Base-by-base conservation (phyloP, 2,329 filamentous ascomycete genomes). In the Geosmithia morbida region DNA sequence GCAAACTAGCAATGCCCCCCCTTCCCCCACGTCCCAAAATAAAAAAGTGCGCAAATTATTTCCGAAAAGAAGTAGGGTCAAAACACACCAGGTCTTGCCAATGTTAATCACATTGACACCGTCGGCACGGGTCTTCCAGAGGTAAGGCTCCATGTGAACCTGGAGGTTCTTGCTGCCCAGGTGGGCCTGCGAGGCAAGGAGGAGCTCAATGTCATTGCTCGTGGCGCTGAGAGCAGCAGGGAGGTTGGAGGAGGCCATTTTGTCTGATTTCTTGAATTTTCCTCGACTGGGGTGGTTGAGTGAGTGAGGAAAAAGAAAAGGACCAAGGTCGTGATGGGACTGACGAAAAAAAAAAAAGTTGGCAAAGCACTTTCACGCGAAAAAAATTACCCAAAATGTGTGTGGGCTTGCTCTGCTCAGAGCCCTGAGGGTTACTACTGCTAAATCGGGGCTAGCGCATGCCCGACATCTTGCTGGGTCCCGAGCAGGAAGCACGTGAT, bases 51-150 rank as follows among this genome's bases (percentile, higher is more conserved):
- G n/a, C n/a, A n/a, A n/a, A n/a, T n/a, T n/a, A n/a, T n/a, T n/a
- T n/a, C n/a, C n/a, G n/a, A n/a, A n/a, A n/a, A n/a, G n/a, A n/a
- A n/a, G n/a, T n/a, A n/a, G n/a, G n/a, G n/a, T n/a, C n/a, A 11
- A 45, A 42, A 69, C 83, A 58, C 83, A 94, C 88, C 89, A 98
- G 74, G 92, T 98, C 87, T 98, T 98, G 78, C 90, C 89, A 72
- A 98, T 87, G 83, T 98, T 98, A 72, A 98, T 79, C 59, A 98
- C 81, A 71, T 98, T 98, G 77, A 98, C 84, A 74, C 92, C 92
- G 65, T 98, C 94, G 58, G 87, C 84, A 67, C 92, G 87, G 70
- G 88, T 95, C 85, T 98, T 98, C 90, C 90, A 98, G 66, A 98
- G 84, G 80, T 98, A 98, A 60, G 88, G 86, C 75, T 94, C 87